Conservation (phyloP, 2,329 filamentous ascomycete species). For the Didymellaceae sp. region DNA sequence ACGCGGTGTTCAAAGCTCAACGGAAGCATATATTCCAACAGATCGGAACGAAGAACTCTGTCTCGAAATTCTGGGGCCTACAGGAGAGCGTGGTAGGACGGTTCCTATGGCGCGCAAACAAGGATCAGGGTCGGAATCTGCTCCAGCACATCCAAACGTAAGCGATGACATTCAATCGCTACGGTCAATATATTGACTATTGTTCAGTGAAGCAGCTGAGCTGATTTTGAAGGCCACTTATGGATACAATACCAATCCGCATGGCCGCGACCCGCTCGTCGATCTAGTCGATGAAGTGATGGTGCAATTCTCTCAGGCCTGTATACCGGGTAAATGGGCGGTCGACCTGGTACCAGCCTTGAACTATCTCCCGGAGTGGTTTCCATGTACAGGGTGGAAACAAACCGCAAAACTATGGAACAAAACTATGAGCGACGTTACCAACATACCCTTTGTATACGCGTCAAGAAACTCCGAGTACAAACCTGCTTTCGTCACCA, state of each 20-base stretch:
- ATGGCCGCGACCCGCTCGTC: slow-evolving; percentile 53
- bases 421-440: slow-evolving; percentile 22
- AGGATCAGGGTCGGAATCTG: slow-evolving; percentile 48
- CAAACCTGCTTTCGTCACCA: slow-evolving; percentile 49
- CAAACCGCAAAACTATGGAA: slow-evolving; percentile 27
- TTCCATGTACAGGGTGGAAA: slow-evolving; percentile 50
- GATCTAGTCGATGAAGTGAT: slow-evolving; percentile 51
- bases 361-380: slow-evolving; percentile 53
- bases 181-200: background rate
- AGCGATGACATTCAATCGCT: slow-evolving; percentile 1
- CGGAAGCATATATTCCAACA: slow-evolving; percentile 56
- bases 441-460: slow-evolving; percentile 51
- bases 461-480: slow-evolving; percentile 35
- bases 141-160: slow-evolving; percentile 53
- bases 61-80: slow-evolving; percentile 50
- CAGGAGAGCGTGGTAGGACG: slow-evolving; percentile 56
- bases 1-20: slow-evolving; percentile 44
- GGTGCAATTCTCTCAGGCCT: slow-evolving; percentile 50
- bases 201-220: slow-evolving; percentile 30
- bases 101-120: slow-evolving; percentile 53
- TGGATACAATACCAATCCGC: slow-evolving; percentile 54
- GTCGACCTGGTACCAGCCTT: slow-evolving; percentile 56
- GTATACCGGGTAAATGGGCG: slow-evolving; percentile 52
- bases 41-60: slow-evolving; percentile 53
- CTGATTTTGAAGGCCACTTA: slow-evolving; percentile 40